A percentile compares a stretch with the other conserved stretches of the same genome.
phyloP scores from a whole-genome alignment of 148 eudicot species.

The Fagopyrum homotropicum region DNA sequence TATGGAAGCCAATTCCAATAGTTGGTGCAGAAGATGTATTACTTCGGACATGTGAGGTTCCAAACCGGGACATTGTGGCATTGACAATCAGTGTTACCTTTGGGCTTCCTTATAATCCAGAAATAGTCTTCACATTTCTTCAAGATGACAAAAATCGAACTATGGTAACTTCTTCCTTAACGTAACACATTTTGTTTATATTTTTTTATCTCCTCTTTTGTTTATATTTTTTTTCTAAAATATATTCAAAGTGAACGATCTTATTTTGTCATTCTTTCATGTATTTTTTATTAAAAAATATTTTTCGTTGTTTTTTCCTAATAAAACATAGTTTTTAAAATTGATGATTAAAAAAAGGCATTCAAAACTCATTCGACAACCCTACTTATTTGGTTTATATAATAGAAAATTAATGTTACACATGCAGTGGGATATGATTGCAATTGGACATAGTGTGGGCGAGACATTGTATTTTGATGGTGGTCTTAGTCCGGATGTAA shows the following conservation, averaged over 20 bases:
- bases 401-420: no score
- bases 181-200: no score
- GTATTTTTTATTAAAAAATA: no score
- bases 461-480: background rate
- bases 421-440: constrained; percentile 12
- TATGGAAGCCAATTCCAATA: constrained; percentile 10
- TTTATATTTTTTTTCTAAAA: no score
- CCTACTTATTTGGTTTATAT: no score
- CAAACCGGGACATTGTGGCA: background rate
- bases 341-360: no score
- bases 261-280: no score
- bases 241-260: background rate
- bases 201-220: no score
- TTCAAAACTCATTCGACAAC: no score
- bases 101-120: constrained; percentile 6
- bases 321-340: no score
- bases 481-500: background rate
- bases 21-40: background rate
- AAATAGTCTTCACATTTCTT: background rate
- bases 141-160: background rate
- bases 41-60: background rate
- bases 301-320: no score
- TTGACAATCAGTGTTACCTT: background rate
- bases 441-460: background rate
- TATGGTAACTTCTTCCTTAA: background rate